Base-by-base conservation (phyloP, 768 basidiomycete genomes). In the Rhodotorula graminis region DNA sequence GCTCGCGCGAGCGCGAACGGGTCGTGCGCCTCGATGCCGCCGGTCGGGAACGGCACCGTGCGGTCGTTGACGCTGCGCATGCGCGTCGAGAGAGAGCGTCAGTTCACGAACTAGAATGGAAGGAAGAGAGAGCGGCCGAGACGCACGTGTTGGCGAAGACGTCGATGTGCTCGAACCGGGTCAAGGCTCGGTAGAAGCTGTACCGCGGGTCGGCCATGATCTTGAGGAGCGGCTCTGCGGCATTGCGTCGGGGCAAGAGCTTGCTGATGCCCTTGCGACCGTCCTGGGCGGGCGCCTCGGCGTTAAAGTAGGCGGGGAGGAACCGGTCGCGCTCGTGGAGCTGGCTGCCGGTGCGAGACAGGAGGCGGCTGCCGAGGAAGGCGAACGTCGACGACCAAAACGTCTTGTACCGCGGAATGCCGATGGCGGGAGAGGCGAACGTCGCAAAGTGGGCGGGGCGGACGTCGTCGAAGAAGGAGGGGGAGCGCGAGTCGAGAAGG, bases 21-120 rank as follows among this genome's bases (percentile, higher is more conserved):
- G 80, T 94, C 89, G 71, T 84, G 81, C 0, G 82, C 80, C 70
- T 90, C 89, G 46, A 92, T 88, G 15, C 87, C 87, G 14, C 90
- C 86, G 2, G 90, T 92, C 25, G 89, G 82, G 77, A 90, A 94
- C 1, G 93, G 90, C 4, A 95, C 92, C 1, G 92, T 92, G 6
- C 82, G 68, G 76, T 94, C 92, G 61, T 80, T 77, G 19, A 78
- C 72, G 21, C 77, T 77, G 52, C 6, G 19, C 16, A 14, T n/a
- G 2, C 9, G 29, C 37, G 37, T 23, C 25, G 7, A 27, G 49
- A 33, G 15, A 11, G 6, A 69, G 37, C 29, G 9, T 73, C n/a
- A 60, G 33, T 18, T 18, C 27, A 42, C 3, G 14, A 21, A 10
- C 11, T 8, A n/a, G n/a, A n/a, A n/a, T n/a, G n/a, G n/a, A n/a